Percentiles rank a stretch among this genome's conserved stretches.
Evolutionary conservation across 352 stramenopile species (phyloP).

Genomic region (Phytophthora multivora): DNA sequence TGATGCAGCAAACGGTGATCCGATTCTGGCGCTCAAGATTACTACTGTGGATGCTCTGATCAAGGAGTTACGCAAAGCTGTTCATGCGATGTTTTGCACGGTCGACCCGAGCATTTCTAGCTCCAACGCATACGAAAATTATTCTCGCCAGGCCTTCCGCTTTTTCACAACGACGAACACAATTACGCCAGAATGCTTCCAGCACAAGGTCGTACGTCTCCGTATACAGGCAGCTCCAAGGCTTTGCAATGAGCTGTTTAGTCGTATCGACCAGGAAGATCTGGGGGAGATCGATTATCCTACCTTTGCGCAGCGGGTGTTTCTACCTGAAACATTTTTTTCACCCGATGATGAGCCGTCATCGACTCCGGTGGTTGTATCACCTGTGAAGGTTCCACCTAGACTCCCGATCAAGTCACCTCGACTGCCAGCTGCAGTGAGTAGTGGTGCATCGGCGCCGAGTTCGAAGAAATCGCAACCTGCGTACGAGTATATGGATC

Average conservation of each 20-base stretch:
- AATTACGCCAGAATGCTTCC: constrained; percentile 71
- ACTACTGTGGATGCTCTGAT: constrained; percentile 52
- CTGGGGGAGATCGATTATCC: constrained; percentile 67
- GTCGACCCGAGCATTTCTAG: constrained; percentile 42
- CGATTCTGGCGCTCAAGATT: constrained; percentile 20
- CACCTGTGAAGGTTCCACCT: too few relatives aligned
- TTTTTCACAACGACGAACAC: constrained; percentile 82
- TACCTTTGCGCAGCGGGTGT: constrained; percentile 65
- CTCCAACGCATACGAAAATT: constrained; percentile 60
- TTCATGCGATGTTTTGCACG: constrained; percentile 55
- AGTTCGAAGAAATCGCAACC: constrained; percentile 28
- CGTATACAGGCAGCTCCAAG: constrained; percentile 48
- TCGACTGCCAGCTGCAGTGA: background rate
- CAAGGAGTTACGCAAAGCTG: constrained; percentile 50
- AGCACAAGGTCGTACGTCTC: constrained; percentile 65
- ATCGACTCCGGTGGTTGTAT: background rate
- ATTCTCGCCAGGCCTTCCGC: constrained; percentile 66
- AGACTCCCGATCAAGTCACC: constrained; percentile 6
- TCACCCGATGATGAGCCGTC: constrained; percentile 21
- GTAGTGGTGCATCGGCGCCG: background rate
- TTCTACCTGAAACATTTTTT: constrained; percentile 50
- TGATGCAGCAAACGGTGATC: constrained; percentile 9
- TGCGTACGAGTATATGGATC: constrained; percentile 55
- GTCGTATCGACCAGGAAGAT: constrained; percentile 65
- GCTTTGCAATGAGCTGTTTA: constrained; percentile 63